These are phyloP conservation scores for Cucumis cinereus DNA, from an alignment of 306 rosid species.

Conservation along the genomic window DNA sequence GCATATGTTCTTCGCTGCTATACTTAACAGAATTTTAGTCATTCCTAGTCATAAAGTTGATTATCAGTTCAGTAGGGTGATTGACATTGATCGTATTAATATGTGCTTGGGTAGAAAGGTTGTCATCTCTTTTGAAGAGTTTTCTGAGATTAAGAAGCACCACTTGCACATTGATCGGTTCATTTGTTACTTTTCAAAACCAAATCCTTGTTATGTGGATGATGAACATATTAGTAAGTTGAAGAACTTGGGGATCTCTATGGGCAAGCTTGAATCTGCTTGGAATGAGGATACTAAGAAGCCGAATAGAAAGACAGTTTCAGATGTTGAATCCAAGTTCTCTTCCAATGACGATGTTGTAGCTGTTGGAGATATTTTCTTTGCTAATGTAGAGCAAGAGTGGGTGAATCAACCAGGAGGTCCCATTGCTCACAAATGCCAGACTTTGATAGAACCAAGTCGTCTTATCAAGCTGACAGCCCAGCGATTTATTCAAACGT, in stretches of 20 bases:
- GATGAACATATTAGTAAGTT: slow-evolving; percentile 58
- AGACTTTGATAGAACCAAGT: slow-evolving; percentile 70
- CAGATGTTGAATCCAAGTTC: slow-evolving; percentile 62
- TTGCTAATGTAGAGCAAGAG: slow-evolving; percentile 59
- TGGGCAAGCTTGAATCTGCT: slow-evolving; percentile 43
- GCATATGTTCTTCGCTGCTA: slow-evolving; percentile 88
- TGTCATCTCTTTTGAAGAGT: slow-evolving; percentile 63
- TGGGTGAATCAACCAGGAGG: slow-evolving; percentile 97
- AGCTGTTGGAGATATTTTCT: slow-evolving; percentile 91
- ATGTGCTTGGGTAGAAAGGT: slow-evolving; percentile 75
- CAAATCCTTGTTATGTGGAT: slow-evolving; percentile 65
- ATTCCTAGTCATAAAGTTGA: slow-evolving; percentile 80
- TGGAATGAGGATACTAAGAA: slow-evolving; percentile 66
- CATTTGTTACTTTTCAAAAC: slow-evolving; percentile 61
- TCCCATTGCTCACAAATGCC: slow-evolving; percentile 81
- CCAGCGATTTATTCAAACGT: slow-evolving; percentile 91
- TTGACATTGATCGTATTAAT: slow-evolving; percentile 71
- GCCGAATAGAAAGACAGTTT: slow-evolving; percentile 52
- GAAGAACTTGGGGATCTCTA: slow-evolving; percentile 48
- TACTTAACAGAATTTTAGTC: slow-evolving; percentile 61
- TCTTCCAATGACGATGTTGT: slow-evolving; percentile 52
- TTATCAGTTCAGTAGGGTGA: slow-evolving; percentile 50
- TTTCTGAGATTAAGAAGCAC: slow-evolving; percentile 45
- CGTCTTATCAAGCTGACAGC: slow-evolving; percentile 73
- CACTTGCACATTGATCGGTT: slow-evolving; percentile 60